Base-by-base conservation (phyloP, 805 yeast species). In the Blastobotrys parvus region DNA sequence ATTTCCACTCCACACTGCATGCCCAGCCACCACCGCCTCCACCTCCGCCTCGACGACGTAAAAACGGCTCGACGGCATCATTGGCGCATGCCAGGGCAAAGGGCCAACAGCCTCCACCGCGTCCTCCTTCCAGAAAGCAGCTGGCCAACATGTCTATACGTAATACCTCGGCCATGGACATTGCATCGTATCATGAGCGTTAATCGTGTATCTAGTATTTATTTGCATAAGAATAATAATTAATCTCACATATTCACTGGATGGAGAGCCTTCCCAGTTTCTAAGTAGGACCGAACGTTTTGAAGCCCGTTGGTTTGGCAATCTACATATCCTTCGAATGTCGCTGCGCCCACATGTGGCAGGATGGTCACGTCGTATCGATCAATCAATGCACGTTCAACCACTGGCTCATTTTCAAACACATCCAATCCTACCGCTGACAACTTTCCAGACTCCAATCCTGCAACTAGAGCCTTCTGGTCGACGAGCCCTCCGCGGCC, bases 321-420 rank as follows among this genome's bases (percentile, higher is more conserved):
- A 13, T 19, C 23, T 13, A 15, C 7, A n/a, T 19, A 22, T 3
- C 45, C 41, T 7, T 57, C 57, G 11, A 41, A 34, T 0, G 87
- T 80, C 3, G 81, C 72, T 18, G 86, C 78, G 0, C 86, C 92
- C 38, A 82, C 57, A 58, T 84, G 92, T 2, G 92, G 92, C 10
- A 82, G 69, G 35, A 80, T 61, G 0, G 78, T 61, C 13, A 82
- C 83, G 56, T 82, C 87, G 50, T 74, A 68, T 55, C 89, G 69
- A 4, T 65, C 62, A 30, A 72, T 49, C 33, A 80, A 67, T 27
- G 68, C 74, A 11, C 67, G 63, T 46, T 74, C 70, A 16, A 80
- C 71, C 0, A 52, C 39, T 4, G 85, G 85, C 59, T 84, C 94
- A 19, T 74, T 59, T 45, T 74, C 77, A 58, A 65, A 82, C 3